These are phyloP conservation scores for Penicillium frequentans DNA, from an alignment of 2,329 filamentous ascomycete genomes.

Conservation along the genomic window DNA sequence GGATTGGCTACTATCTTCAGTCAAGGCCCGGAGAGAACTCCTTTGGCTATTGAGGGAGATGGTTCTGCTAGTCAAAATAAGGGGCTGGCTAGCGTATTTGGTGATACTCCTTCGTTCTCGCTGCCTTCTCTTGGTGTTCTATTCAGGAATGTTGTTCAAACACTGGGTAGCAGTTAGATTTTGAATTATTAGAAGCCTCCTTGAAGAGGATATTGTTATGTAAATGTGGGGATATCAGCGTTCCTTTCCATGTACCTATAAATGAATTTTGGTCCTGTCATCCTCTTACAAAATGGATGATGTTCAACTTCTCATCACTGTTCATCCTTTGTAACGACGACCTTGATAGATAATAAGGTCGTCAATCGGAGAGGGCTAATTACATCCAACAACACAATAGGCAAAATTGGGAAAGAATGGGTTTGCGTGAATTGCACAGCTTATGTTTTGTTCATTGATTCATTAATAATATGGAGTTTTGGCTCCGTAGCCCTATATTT, in stretches of 20 bases:
- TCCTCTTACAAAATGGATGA: background rate
- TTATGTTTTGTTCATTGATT: background rate
- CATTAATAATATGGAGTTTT: background rate
- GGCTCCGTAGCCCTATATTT: background rate
- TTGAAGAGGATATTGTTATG: background rate
- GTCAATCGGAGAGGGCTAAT: background rate
- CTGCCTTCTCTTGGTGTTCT: slow-evolving; percentile 38
- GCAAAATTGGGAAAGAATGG: background rate
- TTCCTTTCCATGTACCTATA: slow-evolving; percentile 19
- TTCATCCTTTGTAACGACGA: background rate
- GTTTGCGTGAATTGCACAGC: background rate
- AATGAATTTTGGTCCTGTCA: background rate
- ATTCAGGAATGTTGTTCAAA: slow-evolving; percentile 41
- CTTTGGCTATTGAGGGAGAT: slow-evolving; percentile 7
- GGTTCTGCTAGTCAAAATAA: slow-evolving; percentile 24
- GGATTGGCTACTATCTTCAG: slow-evolving; percentile 39
- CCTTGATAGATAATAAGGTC: background rate
- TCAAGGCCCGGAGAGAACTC: slow-evolving; percentile 10
- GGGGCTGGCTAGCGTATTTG: slow-evolving; percentile 38
- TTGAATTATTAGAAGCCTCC: background rate
- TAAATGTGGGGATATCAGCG: slow-evolving; percentile 7
- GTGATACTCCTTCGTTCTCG: slow-evolving; percentile 39
- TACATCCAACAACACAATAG: background rate
- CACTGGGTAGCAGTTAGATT: slow-evolving; percentile 23
- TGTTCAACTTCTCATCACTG: background rate